Base-by-base conservation (phyloP, 176 grass and related monocot species). In the Oryza australiensis region DNA sequence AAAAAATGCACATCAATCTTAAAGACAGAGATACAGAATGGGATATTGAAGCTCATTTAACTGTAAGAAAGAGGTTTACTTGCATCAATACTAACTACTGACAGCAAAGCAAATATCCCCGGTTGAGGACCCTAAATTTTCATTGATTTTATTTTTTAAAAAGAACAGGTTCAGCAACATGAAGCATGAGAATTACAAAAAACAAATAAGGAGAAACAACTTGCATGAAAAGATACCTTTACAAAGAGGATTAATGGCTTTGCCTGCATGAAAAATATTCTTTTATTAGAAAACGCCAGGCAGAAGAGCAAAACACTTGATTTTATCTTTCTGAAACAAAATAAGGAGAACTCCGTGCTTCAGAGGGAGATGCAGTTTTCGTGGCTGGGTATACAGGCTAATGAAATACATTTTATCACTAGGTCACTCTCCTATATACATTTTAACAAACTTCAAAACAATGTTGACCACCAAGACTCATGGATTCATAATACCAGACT, bases 161-260 rank as follows among this genome's bases (percentile, higher is more conserved):
- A 55, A 55, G 16, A n/a, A 22, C 51, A 55, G 51, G 20, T 22
- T 22, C 51, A 55, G 51, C 18, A 53, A 53, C 49, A 53, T 53
- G 49, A 14, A 53, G 49, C 49, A 53, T 7, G 12, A 53, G 13
- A 53, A 53, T 53, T 53, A 53, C 49, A 7, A 49, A 49, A 49
- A 49, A 49, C 46, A 15, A 49, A 49, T 55, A 7, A 53, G 48
- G 18, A 22, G 51, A 20, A 55, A 22, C 20, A 22, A 55, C 6
- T 55, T 38, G 49, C 27, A 70, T 62, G 5, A 22, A 45, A 64
- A 62, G 20, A 12, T 67, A 89, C 87, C 78, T 89, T 57, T 45
- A 43, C 82, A 89, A n/a, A 86, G 78, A 76, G 87, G 83, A 22
- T 89, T 83, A 0, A 89, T 77, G 43, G 72, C 70, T 75, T 86